Percentiles rank a stretch among this genome's conserved stretches.
phyloP scores from a whole-genome alignment of 805 yeast genomes.

The Myxozyma melibiosi region DNA sequence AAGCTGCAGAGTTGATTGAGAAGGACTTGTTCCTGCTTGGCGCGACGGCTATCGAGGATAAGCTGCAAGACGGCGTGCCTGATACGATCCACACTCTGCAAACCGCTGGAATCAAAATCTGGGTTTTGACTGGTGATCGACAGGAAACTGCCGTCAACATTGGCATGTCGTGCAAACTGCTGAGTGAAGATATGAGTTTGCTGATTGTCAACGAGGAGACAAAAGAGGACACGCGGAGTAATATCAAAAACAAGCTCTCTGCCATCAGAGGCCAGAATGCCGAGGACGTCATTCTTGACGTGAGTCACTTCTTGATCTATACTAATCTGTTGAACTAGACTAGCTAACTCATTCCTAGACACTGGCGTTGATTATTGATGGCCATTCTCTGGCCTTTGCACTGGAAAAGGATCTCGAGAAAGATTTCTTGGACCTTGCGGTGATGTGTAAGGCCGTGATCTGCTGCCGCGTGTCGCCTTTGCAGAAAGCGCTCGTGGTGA shows the following conservation, averaged over 20 bases:
- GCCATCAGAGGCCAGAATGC: slow-evolving; percentile 58
- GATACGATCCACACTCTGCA: slow-evolving; percentile 94
- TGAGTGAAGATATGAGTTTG: slow-evolving; percentile 94
- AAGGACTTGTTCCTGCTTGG: slow-evolving; percentile 78
- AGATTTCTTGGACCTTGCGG: slow-evolving; percentile 74
- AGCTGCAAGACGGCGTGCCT: slow-evolving; percentile 97
- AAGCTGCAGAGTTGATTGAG: slow-evolving; percentile 87
- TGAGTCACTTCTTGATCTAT: slow-evolving; percentile 44
- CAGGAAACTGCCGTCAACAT: slow-evolving; percentile 98
- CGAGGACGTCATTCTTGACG: slow-evolving; percentile 48
- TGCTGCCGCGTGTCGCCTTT: slow-evolving; percentile 98
- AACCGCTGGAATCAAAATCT: slow-evolving; percentile 93
- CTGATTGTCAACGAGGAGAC: slow-evolving; percentile 85
- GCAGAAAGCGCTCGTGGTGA: slow-evolving; percentile 94
- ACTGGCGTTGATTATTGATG: slow-evolving; percentile 90
- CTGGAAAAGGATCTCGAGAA: slow-evolving; percentile 80
- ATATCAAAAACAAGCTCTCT: slow-evolving; percentile 70
- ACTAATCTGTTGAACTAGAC: neutral
- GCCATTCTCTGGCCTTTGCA: slow-evolving; percentile 85
- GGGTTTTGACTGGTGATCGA: slow-evolving; percentile 96
- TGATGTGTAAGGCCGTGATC: slow-evolving; percentile 89
- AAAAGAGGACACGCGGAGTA: slow-evolving; percentile 72
- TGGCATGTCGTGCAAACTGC: slow-evolving; percentile 94
- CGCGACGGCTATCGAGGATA: slow-evolving; percentile 98
- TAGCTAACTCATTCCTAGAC: slow-evolving; percentile 50